phyloP scores from a whole-genome alignment of 768 basidiomycete genomes.

The Boletus rufocinnamomeus region DNA sequence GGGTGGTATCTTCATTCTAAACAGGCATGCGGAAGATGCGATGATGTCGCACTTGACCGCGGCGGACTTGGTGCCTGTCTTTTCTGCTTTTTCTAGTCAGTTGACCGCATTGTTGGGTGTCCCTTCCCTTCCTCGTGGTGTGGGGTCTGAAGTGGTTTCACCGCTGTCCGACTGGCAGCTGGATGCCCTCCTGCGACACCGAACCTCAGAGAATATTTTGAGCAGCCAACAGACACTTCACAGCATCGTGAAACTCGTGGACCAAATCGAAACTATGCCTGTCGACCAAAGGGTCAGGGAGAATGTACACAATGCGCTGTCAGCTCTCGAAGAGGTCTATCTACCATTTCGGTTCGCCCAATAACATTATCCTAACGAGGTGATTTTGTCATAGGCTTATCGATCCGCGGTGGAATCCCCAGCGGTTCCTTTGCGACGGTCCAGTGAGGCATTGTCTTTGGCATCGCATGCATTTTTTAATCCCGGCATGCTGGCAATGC shows the following conservation, averaged over 20 bases:
- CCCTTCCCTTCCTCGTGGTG: conserved; percentile 53
- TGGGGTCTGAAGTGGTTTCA: conserved; percentile 35
- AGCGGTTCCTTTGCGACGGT: conserved; percentile 51
- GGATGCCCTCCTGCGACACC: conserved; percentile 70
- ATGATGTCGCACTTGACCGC: conserved; percentile 36
- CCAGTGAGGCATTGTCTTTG: conserved; percentile 60
- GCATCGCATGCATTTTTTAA: conserved; percentile 93
- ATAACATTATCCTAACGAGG: conserved; percentile 12
- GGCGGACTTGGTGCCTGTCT: conserved; percentile 50
- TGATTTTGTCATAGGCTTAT: conserved; percentile 25
- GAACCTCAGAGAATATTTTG: conserved; percentile 67
- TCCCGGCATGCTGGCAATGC: conserved; percentile 91
- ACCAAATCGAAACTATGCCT: conserved; percentile 90
- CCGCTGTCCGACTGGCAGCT: conserved; percentile 75
- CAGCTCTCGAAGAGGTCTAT: conserved; percentile 71
- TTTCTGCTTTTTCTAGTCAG: conserved; percentile 69
- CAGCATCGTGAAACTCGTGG: conserved; percentile 83
- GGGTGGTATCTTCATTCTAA: conserved; percentile 84
- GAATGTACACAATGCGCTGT: conserved; percentile 70
- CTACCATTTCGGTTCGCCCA: conserved; percentile 2
- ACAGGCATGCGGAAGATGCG: conserved; percentile 44
- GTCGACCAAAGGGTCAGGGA: conserved; percentile 74
- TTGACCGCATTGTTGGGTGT: conserved; percentile 82
- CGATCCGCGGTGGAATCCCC: conserved; percentile 22
- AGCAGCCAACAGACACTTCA: conserved; percentile 71